Evolutionary conservation across 2,329 filamentous ascomycete genomes (phyloP).

Genomic region (Fusarium temperatum): DNA sequence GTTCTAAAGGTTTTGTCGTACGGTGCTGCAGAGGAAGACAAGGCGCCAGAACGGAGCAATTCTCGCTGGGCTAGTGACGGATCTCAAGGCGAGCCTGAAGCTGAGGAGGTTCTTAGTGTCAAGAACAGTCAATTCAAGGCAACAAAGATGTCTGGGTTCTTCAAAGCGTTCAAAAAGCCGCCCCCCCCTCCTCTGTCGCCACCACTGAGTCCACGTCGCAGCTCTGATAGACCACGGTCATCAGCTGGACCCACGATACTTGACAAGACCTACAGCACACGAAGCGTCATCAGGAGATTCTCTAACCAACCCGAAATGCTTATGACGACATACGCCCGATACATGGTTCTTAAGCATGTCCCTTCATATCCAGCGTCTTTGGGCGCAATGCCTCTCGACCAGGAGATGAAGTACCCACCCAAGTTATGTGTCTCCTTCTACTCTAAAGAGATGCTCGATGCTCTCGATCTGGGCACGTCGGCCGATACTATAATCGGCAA

Average conservation of each 20-base stretch:
- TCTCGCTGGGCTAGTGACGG: conserved; percentile 28
- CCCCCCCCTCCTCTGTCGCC: conserved; percentile 37
- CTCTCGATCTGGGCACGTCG: conserved; percentile 54
- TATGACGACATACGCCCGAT: conserved; percentile 44
- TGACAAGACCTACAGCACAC: conserved; percentile 42
- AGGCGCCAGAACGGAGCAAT: not conserved
- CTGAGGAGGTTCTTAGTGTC: conserved; percentile 43
- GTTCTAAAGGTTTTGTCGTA: conserved; percentile 59
- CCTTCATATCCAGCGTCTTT: conserved; percentile 37
- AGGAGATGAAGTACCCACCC: conserved; percentile 41
- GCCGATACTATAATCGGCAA: conserved; percentile 52
- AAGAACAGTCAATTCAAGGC: conserved; percentile 35
- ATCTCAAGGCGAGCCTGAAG: conserved; percentile 29
- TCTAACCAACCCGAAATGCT: conserved; percentile 34
- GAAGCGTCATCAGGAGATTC: conserved; percentile 36
- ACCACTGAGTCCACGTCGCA: conserved; percentile 39
- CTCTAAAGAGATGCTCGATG: conserved; percentile 57
- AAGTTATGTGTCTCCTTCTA: conserved; percentile 56
- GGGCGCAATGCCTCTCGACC: conserved; percentile 39
- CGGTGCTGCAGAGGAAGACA: conserved; percentile 41
- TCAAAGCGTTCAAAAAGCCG: conserved; percentile 46
- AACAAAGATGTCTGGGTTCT: conserved; percentile 45
- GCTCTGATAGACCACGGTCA: conserved; percentile 38
- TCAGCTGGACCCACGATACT: conserved; percentile 27
- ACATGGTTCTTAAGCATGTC: conserved; percentile 45